Conservation (phyloP, 2,329 filamentous ascomycete species). For the Parastagonospora avenae region DNA sequence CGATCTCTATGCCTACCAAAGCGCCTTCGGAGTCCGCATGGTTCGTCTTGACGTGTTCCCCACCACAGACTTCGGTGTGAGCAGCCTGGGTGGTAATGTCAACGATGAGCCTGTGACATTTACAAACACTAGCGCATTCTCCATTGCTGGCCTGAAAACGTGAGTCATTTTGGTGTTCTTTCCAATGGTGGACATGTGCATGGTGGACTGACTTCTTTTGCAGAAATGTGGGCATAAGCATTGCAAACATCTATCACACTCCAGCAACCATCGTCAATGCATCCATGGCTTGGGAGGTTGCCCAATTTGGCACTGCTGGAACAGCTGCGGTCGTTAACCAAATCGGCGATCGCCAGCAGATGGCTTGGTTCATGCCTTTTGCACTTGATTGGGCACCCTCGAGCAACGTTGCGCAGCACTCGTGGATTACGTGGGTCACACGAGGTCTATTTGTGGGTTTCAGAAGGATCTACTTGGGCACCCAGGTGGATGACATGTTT, state of each 20-base stretch:
- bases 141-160: conserved; percentile 60
- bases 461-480: conserved; percentile 59
- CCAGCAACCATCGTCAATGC: conserved; percentile 61
- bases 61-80: conserved; percentile 54
- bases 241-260: conserved; percentile 60
- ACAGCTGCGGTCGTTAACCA: conserved; percentile 66
- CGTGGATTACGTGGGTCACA: conserved; percentile 67
- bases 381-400: conserved; percentile 59
- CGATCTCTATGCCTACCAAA: conserved; percentile 62
- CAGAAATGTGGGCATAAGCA: conserved; percentile 38
- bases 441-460: conserved; percentile 64
- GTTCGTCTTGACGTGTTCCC: conserved; percentile 65
- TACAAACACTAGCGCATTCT: conserved; percentile 59
- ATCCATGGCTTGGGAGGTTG: conserved; percentile 60
- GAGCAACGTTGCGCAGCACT: conserved; percentile 64
- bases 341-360: conserved; percentile 62
- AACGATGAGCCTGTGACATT: conserved; percentile 53
- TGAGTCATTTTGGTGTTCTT: conserved; percentile 17
- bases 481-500: conserved; percentile 68
- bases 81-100: conserved; percentile 40
- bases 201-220: conserved; percentile 6
- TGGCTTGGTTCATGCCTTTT: conserved; percentile 65
- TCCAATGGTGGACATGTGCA: not conserved
- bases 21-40: conserved; percentile 63
- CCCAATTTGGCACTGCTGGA: conserved; percentile 49